phyloP scores from a whole-genome alignment of 208 protist genomes.

The Endotrypanum monterogeii region DNA sequence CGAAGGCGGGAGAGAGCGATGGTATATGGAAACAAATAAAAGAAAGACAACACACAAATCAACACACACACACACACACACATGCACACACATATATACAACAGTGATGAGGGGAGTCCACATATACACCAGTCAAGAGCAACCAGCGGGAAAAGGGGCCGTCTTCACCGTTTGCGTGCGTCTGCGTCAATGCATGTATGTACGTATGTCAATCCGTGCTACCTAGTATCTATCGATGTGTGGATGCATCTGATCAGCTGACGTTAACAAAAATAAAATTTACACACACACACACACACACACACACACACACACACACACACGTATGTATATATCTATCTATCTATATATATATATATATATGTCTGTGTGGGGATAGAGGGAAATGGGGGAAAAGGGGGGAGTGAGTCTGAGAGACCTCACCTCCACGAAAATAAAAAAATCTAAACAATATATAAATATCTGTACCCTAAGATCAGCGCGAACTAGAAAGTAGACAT shows the following conservation, averaged over 20 bases:
- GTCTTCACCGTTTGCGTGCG: background rate
- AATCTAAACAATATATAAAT: too few relatives aligned
- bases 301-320: slow-evolving; percentile 6
- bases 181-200: background rate
- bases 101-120: too few relatives aligned
- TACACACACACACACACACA: slow-evolving; percentile 11
- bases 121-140: too few relatives aligned
- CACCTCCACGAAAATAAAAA: too few relatives aligned
- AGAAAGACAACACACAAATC: background rate
- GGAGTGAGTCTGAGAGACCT: too few relatives aligned
- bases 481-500: too few relatives aligned
- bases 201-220: too few relatives aligned
- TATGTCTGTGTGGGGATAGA: background rate
- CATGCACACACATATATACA: background rate
- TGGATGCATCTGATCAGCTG: slow-evolving; percentile 5
- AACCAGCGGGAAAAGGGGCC: too few relatives aligned
- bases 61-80: background rate
- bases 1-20: slow-evolving; percentile 5
- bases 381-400: background rate
- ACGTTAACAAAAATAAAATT: background rate
- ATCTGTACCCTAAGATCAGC: too few relatives aligned
- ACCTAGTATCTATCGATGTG: background rate
- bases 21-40: background rate
- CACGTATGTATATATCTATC: background rate
- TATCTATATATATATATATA: background rate